Base-by-base conservation (phyloP, 148 eudicot species). In the Chenopodium suecicum region DNA sequence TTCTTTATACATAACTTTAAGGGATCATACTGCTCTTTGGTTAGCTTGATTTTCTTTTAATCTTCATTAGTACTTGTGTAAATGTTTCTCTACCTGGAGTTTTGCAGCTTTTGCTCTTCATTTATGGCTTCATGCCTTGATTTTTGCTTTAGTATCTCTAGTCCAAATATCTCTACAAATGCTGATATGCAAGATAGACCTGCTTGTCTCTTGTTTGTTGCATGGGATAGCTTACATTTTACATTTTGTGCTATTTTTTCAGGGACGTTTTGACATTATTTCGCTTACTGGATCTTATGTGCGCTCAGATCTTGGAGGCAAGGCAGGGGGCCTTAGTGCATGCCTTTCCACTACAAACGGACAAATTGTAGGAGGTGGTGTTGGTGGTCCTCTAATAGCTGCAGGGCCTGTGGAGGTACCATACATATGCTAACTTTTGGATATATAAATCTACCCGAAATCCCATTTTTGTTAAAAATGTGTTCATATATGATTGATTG, bases 301-400 rank as follows among this genome's bases (percentile, higher is more conserved):
- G 29, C 89, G 89, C 64, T 85, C 89, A 67, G 93, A 92, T 78
- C 87, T 74, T 46, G 97, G 94, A 31, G 91, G 89, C 20, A 87
- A 88, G 77, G 87, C 90, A 44, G 97, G 97, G 56, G 97, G 94
- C 17, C 85, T 92, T 25, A 89, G 94, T 87, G 91, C 89, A n/a
- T 92, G 91, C 77, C 86, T 92, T 60, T 79, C 85, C 76, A 84
- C 85, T 56, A 50, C 83, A 63, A 83, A 89, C 75, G 97, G 97
- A 10, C 87, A 87, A 75, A 88, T 91, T 52, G 82, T 93, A 56
- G 97, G 97, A 70, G 97, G 97, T 68, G 92, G 91, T n/a, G 84
- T 93, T 37, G 90, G 91, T 81, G 97, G 97, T 27, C 93, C 97
- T 72, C 79, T 93, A 25, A 84, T 85, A 78, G 97, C 97, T 82